Conservation (phyloP, 441 rosid genomes). For the Arabidopsis hybrid region DNA sequence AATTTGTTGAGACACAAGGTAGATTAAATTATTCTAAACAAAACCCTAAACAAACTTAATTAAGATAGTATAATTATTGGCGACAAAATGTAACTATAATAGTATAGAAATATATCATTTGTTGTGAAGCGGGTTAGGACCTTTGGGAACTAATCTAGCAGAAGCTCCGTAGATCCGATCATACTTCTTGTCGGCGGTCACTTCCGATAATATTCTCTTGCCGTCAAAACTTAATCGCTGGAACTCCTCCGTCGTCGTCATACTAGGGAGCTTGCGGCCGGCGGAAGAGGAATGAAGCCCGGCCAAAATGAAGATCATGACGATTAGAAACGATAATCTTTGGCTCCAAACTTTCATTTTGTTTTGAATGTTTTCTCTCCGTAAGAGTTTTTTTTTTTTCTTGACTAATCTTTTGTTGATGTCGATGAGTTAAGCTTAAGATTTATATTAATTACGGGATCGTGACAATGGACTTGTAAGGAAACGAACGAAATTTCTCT, state of each 20-base stretch:
- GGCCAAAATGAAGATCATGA: constrained; percentile 26
- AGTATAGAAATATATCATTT: constrained; percentile 22
- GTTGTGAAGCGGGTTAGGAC: constrained; percentile 45
- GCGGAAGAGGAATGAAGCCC: constrained; percentile 15
- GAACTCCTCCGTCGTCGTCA: too few relatives aligned
- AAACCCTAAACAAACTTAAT: neutral
- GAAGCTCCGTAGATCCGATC: constrained; percentile 38
- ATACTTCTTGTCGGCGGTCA: constrained; percentile 10
- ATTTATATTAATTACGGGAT: constrained; percentile 32
- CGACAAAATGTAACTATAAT: neutral
- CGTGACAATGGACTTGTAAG: constrained; percentile 30
- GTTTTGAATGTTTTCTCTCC: constrained; percentile 13
- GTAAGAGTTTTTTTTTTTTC: neutral
- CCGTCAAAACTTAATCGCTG: neutral
- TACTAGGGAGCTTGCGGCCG: too few relatives aligned
- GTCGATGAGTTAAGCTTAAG: constrained; percentile 29
- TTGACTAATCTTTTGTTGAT: constrained; percentile 24
- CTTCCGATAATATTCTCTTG: constrained; percentile 25
- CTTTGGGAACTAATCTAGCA: constrained; percentile 27
- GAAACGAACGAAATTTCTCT: constrained; percentile 16
- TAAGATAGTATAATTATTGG: neutral
- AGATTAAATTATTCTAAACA: neutral
- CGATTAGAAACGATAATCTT: constrained; percentile 25
- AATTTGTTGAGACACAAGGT: constrained; percentile 1
- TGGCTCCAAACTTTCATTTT: constrained; percentile 30